Evolutionary conservation across 2,329 filamentous ascomycete genomes (phyloP), one percentile per base, ranked within the genome.

Genomic region (Epicoccum nigrum): DNA sequence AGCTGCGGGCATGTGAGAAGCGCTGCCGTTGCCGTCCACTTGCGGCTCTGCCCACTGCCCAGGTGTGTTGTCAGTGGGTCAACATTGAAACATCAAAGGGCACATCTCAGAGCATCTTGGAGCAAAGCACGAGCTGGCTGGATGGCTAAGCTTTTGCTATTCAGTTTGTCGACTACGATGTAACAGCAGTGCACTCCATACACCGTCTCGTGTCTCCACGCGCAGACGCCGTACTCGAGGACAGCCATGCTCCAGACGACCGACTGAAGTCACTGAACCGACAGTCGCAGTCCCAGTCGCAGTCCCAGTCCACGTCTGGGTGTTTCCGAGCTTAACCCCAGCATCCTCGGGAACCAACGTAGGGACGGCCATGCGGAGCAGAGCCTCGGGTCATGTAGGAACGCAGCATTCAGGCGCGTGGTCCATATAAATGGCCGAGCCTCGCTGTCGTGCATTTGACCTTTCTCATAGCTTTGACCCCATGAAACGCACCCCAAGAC

Each of bases 371-470:
- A 55, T 59, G 61, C 61, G 62, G 62, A 60, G 51, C 44, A 43
- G 45, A 46, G 19, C 25, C 54, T 54, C 62, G 62, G 64, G 64
- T 62, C 48, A 63, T 59, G 47, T 64, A 67, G 62, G 62, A 61
- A 52, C 46, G 48, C 43, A 45, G 23, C 44, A 37, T 53, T 52
- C 50, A 49, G 52, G 45, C 45, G 39, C 54, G 52, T 51, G 54
- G 53, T 38, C 27, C 47, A 54, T 61, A 67, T 67, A 66, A 65
- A 59, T 53, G 53, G 56, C 56, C 58, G 54, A 53, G 54, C 55
- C 61, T 56, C 54, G 48, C 51, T 54, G 45, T 34, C 40, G 35
- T 38, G 48, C 41, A 45, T 44, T 40, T 43, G 27, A 46, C 33
- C 38, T 54, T 56, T 55, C 52, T 50, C 56, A 58, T 53, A 51